Evolutionary conservation across 441 rosid genomes (phyloP).

Genomic region (Arabidopsis lyrata): DNA sequence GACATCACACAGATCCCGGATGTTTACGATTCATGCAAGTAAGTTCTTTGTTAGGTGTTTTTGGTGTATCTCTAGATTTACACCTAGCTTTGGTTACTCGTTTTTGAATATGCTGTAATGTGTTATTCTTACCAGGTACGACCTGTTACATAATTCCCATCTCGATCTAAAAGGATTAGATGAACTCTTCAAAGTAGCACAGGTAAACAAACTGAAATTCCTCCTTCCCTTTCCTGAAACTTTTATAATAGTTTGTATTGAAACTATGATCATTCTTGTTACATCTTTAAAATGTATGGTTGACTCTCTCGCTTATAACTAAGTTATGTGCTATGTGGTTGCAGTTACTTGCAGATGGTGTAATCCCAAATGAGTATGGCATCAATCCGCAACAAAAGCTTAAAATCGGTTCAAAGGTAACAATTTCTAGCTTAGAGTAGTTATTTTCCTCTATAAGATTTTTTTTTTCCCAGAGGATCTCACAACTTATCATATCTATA

Average conservation of each 20-base stretch:
- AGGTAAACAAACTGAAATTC: conserved; percentile 57
- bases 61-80: conserved; percentile 19
- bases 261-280: conserved; percentile 5
- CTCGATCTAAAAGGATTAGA: conserved; percentile 91
- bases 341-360: conserved; percentile 99
- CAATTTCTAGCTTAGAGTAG: conserved; percentile 17
- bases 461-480: conserved; percentile 8
- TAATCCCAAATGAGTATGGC: conserved; percentile 99
- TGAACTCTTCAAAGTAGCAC: conserved; percentile 98
- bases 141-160: conserved; percentile 98
- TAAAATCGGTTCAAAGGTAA: conserved; percentile 99
- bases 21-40: conserved; percentile 99
- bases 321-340: conserved; percentile 40
- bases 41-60: conserved; percentile 51
- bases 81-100: conserved; percentile 10
- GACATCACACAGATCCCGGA: conserved; percentile 99
- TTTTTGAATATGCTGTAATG: conserved; percentile 20
- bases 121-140: conserved; percentile 63
- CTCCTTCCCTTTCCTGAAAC: not conserved
- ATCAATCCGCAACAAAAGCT: conserved; percentile 98
- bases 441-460: not conserved
- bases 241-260: conserved; percentile 1
- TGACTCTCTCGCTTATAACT: conserved; percentile 22
- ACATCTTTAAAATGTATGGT: conserved; percentile 13
- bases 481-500: conserved; percentile 9